Conservation (phyloP, 2,329 filamentous ascomycete genomes). For the Zymoseptoria tritici region DNA sequence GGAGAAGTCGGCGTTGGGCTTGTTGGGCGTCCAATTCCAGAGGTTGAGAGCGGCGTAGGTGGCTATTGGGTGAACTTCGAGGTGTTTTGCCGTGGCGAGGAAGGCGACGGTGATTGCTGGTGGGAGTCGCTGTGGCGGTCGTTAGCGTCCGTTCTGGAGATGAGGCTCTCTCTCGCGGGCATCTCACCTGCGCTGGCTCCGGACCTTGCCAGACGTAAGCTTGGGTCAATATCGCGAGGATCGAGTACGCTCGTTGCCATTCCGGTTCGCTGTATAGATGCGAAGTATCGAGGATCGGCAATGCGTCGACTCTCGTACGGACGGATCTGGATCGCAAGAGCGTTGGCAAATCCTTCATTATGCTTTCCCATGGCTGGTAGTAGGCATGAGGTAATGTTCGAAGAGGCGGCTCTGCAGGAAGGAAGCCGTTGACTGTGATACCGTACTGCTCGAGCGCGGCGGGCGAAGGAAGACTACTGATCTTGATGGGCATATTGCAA, state of each 20-base stretch:
- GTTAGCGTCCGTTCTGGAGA: background rate
- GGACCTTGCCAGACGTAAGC: constrained; percentile 83
- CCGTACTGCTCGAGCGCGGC: constrained; percentile 18
- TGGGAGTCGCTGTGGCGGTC: constrained; percentile 52
- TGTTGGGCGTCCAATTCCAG: constrained; percentile 93
- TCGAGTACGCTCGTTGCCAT: constrained; percentile 78
- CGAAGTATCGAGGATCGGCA: constrained; percentile 74
- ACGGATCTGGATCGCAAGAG: constrained; percentile 75
- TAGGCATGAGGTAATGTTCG: constrained; percentile 76
- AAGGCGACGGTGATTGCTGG: constrained; percentile 76
- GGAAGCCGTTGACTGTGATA: constrained; percentile 58
- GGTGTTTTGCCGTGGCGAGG: constrained; percentile 59
- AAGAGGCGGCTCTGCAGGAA: constrained; percentile 71
- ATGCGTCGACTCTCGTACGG: constrained; percentile 64
- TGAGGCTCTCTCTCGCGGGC: background rate
- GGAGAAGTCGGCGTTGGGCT: constrained; percentile 62
- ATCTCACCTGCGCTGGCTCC: constrained; percentile 49
- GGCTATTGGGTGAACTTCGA: constrained; percentile 84
- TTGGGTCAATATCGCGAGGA: constrained; percentile 73
- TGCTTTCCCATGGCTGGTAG: constrained; percentile 86
- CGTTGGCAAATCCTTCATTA: constrained; percentile 72
- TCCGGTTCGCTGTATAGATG: constrained; percentile 76
- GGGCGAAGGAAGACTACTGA: constrained; percentile 15
- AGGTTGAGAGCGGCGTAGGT: constrained; percentile 87
- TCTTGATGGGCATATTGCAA: constrained; percentile 22